Conservation (phyloP, 1,284 basidiomycete genomes). For the Golubevia sp. region DNA sequence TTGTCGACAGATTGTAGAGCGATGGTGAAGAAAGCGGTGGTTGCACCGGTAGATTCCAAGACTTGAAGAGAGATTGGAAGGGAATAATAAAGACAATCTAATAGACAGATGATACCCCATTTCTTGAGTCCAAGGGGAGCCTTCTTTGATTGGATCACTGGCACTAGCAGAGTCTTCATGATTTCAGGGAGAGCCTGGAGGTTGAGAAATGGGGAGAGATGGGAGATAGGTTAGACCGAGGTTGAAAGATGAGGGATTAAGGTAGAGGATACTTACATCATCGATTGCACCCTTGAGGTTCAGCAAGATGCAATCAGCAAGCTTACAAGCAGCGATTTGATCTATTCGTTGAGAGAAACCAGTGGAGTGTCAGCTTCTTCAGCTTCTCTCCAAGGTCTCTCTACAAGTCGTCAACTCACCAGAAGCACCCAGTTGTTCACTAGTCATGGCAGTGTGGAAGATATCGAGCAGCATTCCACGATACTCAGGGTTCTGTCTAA, state of each 20-base stretch:
- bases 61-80: constrained; percentile 35
- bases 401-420: constrained; percentile 42
- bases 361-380: too few species aligned
- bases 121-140: constrained; percentile 38
- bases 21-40: constrained; percentile 28
- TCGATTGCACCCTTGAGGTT: constrained; percentile 77
- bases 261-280: constrained; percentile 68
- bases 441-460: constrained; percentile 76
- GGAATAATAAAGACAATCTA: constrained; percentile 55
- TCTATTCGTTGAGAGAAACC: constrained; percentile 53
- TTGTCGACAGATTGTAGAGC: constrained; percentile 27
- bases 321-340: constrained; percentile 80
- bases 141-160: constrained; percentile 12
- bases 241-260: too few species aligned
- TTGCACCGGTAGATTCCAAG: constrained; percentile 35
- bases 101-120: constrained; percentile 44
- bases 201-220: neutral
- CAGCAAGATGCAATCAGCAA: constrained; percentile 80
- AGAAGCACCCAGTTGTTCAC: constrained; percentile 76
- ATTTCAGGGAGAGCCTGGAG: constrained; percentile 43
- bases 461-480: constrained; percentile 82
- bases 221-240: too few species aligned
- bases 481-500: constrained; percentile 76
- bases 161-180: constrained; percentile 31
- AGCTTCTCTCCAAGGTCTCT: too few species aligned